Evolutionary conservation across 2,329 filamentous ascomycete genomes (phyloP).

Genomic region (Monosporascus sp.): DNA sequence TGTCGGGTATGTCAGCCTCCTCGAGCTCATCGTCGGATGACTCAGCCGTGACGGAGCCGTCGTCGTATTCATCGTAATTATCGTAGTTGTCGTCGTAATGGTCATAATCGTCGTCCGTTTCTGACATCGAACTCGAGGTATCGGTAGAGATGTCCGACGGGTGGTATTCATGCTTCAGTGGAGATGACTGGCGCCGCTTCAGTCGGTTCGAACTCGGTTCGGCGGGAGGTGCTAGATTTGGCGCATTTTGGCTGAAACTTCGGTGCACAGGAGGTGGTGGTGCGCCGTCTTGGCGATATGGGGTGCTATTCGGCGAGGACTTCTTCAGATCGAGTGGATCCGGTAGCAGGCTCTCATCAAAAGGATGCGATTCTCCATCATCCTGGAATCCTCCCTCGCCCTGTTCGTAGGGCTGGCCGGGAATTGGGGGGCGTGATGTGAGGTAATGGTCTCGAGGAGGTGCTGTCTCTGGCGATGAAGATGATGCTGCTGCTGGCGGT

Average conservation of each 20-base stretch:
- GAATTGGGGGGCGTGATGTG: conserved; percentile 12
- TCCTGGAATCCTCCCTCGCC: conserved; percentile 8
- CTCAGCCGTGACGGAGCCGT: conserved; percentile 35
- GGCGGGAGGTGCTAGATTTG: conserved; percentile 38
- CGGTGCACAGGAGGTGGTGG: conserved; percentile 51
- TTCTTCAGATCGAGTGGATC: conserved; percentile 31
- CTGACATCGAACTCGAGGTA: conserved; percentile 20
- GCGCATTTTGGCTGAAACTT: conserved; percentile 33
- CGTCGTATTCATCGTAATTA: conserved; percentile 41
- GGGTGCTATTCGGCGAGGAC: conserved; percentile 26
- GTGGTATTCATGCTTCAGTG: conserved; percentile 93
- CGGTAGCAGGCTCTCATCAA: conserved; percentile 32
- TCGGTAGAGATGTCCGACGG: conserved; percentile 65
- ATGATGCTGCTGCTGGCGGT: conserved; percentile 11
- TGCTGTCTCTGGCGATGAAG: conserved; percentile 30
- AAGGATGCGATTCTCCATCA: conserved; percentile 13
- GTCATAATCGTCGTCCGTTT: conserved; percentile 38
- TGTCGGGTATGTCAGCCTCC: conserved; percentile 54
- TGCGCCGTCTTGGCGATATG: conserved; percentile 47
- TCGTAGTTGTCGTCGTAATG: not conserved
- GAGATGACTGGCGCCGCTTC: conserved; percentile 78
- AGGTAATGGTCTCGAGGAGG: conserved; percentile 30
- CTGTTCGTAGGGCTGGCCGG: conserved; percentile 4
- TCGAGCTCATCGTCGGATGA: conserved; percentile 54
- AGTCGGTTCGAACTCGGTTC: conserved; percentile 40